Evolutionary conservation across 768 basidiomycete genomes (phyloP), one percentile per base, ranked within the genome.

Genomic region (Collybiopsis confluens): DNA sequence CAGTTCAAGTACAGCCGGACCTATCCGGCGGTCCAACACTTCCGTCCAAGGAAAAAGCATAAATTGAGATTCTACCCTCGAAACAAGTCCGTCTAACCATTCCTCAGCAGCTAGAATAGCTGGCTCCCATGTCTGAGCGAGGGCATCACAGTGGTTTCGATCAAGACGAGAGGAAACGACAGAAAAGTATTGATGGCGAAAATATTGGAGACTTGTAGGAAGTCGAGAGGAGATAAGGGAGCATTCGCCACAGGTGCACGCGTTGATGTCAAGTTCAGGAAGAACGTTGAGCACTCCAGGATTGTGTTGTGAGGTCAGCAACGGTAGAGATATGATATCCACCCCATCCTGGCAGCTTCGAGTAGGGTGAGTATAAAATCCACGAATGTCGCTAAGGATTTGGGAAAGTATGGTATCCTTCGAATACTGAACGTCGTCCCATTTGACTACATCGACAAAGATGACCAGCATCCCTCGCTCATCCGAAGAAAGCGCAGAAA

Each of bases 221-320:
- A 54, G 35, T 21, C 36, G 2, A 16, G 28, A 53, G 47, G 20
- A 11, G 48, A 52, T 44, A n/a, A 50, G 21, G 16, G 23, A 26
- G 37, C 58, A 48, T 33, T 57, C 47, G 30, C 56, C 53, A 41
- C 58, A 54, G 23, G 37, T n/a, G 36, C 53, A 54, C 27, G 46
- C 18, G 45, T 45, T 48, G 30, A 48, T 18, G 46, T 58, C 55
- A 21, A 45, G 42, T 18, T 30, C 18, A 2, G 44, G 52, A 24
- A 47, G 46, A 9, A n/a, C 18, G 20, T 48, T 48, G 52, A 40
- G 18, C 11, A 18, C 27, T 21, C 9, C 21, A 27, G 3, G 43
- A 3, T n/a, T 3, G 21, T 20, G 8, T 2, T 33, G 9, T 8
- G 3, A 35, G 2, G 4, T 16, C 28, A 56, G 21, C 10, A 56